These are phyloP conservation scores for Phaseolus lunatus DNA, from an alignment of 306 rosid genomes.

Conservation along the genomic window DNA sequence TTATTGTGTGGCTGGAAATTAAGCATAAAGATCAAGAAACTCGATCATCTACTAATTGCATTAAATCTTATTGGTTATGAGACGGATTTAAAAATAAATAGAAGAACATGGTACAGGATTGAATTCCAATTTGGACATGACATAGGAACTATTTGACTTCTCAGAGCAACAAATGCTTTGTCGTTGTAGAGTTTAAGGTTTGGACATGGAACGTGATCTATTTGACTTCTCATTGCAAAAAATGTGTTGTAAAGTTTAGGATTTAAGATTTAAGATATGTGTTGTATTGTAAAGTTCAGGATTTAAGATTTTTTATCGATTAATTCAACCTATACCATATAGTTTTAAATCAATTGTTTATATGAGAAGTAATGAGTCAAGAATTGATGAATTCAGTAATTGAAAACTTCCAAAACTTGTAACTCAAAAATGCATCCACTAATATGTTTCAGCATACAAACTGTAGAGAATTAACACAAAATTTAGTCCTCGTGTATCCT, in stretches of 20 bases:
- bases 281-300: too few species aligned
- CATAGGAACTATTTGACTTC: background rate
- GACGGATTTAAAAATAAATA: background rate
- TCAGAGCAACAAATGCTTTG: background rate
- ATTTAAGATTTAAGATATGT: too few species aligned
- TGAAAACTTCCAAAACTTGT: conserved; percentile 45
- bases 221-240: too few species aligned
- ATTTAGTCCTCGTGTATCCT: conserved; percentile 54
- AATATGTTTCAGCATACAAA: conserved; percentile 46
- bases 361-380: conserved; percentile 6
- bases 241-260: too few species aligned
- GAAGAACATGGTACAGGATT: background rate
- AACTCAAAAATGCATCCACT: conserved; percentile 57
- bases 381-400: conserved; percentile 21
- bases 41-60: too few species aligned
- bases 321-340: background rate
- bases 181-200: background rate
- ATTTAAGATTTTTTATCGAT: too few species aligned
- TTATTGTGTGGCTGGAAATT: too few species aligned
- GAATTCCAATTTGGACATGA: background rate
- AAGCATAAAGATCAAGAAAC: too few species aligned
- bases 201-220: too few species aligned
- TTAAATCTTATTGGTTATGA: background rate
- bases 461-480: conserved; percentile 47
- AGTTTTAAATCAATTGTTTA: background rate